Percentiles rank a stretch among this genome's conserved stretches.
Conservation (phyloP, 2,329 filamentous ascomycete genomes). For the Epichloe aotearoae region DNA sequence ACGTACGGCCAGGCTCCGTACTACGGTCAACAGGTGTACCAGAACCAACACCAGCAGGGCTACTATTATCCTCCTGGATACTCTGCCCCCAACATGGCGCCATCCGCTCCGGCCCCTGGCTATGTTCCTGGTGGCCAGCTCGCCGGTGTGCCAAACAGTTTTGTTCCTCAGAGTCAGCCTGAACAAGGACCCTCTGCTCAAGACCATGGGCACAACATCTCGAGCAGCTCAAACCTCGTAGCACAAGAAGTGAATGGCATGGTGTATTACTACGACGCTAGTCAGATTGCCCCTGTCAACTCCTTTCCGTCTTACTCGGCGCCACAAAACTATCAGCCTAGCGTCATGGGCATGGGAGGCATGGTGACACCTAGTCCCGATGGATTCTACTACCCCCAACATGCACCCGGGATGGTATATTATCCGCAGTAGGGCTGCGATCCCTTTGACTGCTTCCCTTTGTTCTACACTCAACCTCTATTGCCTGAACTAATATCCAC, state of each 20-base stretch:
- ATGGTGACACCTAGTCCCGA: slow-evolving; percentile 62
- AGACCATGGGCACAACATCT: slow-evolving; percentile 13
- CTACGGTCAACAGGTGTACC: slow-evolving; percentile 35
- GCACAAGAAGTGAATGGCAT: slow-evolving; percentile 91
- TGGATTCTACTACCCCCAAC: slow-evolving; percentile 57
- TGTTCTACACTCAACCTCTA: slow-evolving; percentile 12
- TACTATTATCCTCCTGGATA: slow-evolving; percentile 57
- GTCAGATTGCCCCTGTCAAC: slow-evolving; percentile 48
- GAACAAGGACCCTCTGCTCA: slow-evolving; percentile 22
- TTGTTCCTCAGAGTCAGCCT: slow-evolving; percentile 29
- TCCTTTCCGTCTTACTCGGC: slow-evolving; percentile 35
- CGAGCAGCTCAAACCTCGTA: slow-evolving; percentile 34
- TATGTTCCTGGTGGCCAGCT: slow-evolving; percentile 45
- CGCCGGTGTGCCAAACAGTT: slow-evolving; percentile 23
- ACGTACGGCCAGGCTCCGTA: slow-evolving; percentile 46
- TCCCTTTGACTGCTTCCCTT: slow-evolving; percentile 9
- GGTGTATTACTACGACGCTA: slow-evolving; percentile 84
- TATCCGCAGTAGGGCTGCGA: slow-evolving; percentile 41
- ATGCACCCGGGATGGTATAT: slow-evolving; percentile 43
- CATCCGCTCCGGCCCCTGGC: slow-evolving; percentile 33
- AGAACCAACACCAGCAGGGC: slow-evolving; percentile 32
- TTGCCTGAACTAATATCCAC: slow-evolving; percentile 20
- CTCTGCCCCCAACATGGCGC: slow-evolving; percentile 37
- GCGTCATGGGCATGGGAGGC: slow-evolving; percentile 57
- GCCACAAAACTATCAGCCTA: slow-evolving; percentile 39